Base-by-base conservation (phyloP, 805 yeast genomes). In the Metschnikowia colocasiae region DNA sequence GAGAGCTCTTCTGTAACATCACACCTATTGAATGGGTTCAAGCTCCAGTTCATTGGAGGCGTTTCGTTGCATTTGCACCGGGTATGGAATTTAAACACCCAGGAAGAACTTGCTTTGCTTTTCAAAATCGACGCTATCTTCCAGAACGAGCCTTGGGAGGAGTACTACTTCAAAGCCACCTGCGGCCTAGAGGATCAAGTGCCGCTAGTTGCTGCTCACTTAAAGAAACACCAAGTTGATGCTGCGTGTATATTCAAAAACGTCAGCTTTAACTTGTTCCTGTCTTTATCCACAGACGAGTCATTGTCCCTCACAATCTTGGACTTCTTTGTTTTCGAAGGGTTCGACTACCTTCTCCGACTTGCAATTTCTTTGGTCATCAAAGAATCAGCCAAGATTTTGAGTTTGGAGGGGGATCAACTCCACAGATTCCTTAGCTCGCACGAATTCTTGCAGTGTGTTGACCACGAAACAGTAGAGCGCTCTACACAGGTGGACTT, bases 321-420 rank as follows among this genome's bases (percentile, higher is more conserved):
- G 25, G 77, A 73, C 48, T 61, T 70, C 32, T 54, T 71, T 10
- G 59, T 71, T 26, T 60, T 73, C 42, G 74, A 72, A 53, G 77
- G 77, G 6, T 62, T 66, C 45, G 71, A 67, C 47, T 65, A 63
- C 47, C 47, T 72, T 6, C 48, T 62, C 7, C 57, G 73, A 23
- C 43, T 69, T 5, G 48, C 65, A 8, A 59, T 63, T 3, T 61
- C 60, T 38, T 37, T 58, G 3, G 63, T 67, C 45, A 34, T 46
- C 4, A 45, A 47, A 6, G 54, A 58, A 20, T 30, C 51, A 27
- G 54, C 45, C 0, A 33, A 48, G 20, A 51, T 71, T 10, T 13
- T 58, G 25, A 36, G 33, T 5, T 45, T 60, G 3, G 49, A 57
- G 4, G 68, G 68, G 8, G 64, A 63, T 37, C 65, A 60, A 9